A percentile compares a stretch with the other conserved stretches of the same genome.
Evolutionary conservation across 257 asterid species (phyloP).

Genomic region (Solanum piurae): DNA sequence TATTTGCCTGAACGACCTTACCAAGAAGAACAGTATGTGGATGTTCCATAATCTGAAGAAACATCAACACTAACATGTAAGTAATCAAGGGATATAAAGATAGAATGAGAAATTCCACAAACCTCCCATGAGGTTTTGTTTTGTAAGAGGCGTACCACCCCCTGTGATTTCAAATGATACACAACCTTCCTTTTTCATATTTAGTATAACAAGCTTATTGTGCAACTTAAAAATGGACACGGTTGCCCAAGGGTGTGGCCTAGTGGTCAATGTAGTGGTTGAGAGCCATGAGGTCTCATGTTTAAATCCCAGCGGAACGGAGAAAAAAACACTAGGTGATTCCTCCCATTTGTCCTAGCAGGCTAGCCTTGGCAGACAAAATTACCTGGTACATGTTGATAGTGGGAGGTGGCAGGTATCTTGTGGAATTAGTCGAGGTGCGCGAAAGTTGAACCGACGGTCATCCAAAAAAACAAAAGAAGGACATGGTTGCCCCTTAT

Average conservation of each 20-base stretch:
- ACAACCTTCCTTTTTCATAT: background rate
- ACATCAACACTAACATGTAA: background rate
- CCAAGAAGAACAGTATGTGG: slow-evolving; percentile 74
- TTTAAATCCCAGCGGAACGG: background rate
- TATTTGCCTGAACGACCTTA: slow-evolving; percentile 69
- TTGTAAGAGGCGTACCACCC: background rate
- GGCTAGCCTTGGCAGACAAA: background rate
- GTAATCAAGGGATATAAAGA: background rate
- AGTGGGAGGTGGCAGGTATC: background rate
- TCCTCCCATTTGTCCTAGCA: background rate
- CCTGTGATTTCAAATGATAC: background rate
- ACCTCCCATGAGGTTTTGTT: background rate
- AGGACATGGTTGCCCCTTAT: background rate
- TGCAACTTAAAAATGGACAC: background rate
- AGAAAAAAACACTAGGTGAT: background rate
- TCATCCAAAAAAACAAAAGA: background rate
- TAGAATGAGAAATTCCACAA: background rate
- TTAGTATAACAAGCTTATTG: background rate
- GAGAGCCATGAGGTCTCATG: background rate
- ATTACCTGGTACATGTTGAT: background rate
- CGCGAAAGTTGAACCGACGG: background rate
- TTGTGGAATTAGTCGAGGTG: background rate
- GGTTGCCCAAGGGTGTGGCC: background rate
- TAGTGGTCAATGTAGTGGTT: background rate
- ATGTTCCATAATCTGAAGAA: slow-evolving; percentile 80